A percentile compares a stretch with the other conserved stretches of the same genome.
Conservation (phyloP, 495 filamentous ascomycete genomes). For the Penicillium taxi region DNA sequence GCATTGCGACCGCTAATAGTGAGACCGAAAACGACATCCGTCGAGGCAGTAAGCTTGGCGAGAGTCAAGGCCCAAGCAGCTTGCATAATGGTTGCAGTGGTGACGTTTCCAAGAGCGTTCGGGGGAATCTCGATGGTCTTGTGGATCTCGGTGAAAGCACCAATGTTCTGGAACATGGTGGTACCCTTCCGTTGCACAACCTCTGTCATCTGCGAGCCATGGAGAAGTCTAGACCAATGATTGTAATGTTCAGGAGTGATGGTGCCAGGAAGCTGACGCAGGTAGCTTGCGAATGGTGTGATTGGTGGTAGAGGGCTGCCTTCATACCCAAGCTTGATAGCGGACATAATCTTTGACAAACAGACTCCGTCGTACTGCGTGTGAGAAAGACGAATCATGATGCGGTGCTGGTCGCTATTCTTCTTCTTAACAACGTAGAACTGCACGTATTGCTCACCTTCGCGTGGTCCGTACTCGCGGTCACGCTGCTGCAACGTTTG, state of each 20-base stretch:
- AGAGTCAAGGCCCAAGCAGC: conserved; percentile 50
- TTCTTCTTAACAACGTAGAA: conserved; percentile 51
- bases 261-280: conserved; percentile 39
- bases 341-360: conserved; percentile 52
- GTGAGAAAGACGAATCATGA: conserved; percentile 61
- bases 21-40: conserved; percentile 49
- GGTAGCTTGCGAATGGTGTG: conserved; percentile 52
- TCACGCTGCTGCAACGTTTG: conserved; percentile 40
- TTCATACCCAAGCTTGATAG: conserved; percentile 46
- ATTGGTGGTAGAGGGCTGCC: conserved; percentile 36
- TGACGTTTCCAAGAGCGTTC: conserved; percentile 41
- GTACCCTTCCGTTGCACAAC: conserved; percentile 31
- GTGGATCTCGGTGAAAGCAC: conserved; percentile 30
- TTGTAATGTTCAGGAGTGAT: conserved; percentile 49
- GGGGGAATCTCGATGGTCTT: conserved; percentile 35
- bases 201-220: conserved; percentile 40
- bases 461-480: conserved; percentile 42
- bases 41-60: conserved; percentile 40
- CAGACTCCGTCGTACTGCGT: conserved; percentile 70
- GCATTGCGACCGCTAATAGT: conserved; percentile 51
- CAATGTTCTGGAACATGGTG: conserved; percentile 32
- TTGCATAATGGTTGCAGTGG: conserved; percentile 48
- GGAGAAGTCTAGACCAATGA: conserved; percentile 37
- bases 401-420: conserved; percentile 42
- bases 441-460: conserved; percentile 57